A percentile compares a stretch with the other conserved stretches of the same genome.
Conservation (phyloP, 768 basidiomycete species). For the Mycena pura region DNA sequence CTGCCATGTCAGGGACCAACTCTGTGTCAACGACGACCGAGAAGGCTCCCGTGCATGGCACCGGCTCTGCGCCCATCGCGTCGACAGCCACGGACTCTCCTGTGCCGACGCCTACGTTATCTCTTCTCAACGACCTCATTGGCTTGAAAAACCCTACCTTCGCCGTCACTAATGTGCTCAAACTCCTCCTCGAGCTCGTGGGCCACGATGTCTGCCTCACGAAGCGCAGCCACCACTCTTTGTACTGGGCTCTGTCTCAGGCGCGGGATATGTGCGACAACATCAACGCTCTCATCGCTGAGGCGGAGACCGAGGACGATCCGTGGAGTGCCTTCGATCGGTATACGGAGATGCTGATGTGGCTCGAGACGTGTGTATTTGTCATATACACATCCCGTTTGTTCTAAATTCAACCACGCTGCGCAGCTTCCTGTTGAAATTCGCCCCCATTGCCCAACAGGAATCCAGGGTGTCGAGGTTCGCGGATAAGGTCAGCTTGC, state of each 20-base stretch:
- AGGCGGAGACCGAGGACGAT: not conserved
- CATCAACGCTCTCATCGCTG: not conserved
- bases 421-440: not conserved
- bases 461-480: not conserved
- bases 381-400: not conserved
- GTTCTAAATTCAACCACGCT: not conserved
- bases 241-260: conserved; percentile 2
- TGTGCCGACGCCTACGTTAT: not conserved
- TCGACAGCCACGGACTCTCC: no score
- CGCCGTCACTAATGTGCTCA: conserved; percentile 12
- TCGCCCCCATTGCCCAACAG: not conserved
- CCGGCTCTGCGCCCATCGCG: no score
- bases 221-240: conserved; percentile 8
- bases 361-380: conserved; percentile 1
- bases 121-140: conserved; percentile 13
- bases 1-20: no score
- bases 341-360: not conserved
- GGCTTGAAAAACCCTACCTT: not conserved
- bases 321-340: not conserved
- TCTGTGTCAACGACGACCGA: no score
- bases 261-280: conserved; percentile 3
- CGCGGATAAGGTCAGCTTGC: not conserved
- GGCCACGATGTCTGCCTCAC: conserved; percentile 8
- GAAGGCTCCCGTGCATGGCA: no score
- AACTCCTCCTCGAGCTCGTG: not conserved